Evolutionary conservation across 768 basidiomycete genomes (phyloP), one percentile per base, ranked within the genome.

Genomic region (Mycena filopes): DNA sequence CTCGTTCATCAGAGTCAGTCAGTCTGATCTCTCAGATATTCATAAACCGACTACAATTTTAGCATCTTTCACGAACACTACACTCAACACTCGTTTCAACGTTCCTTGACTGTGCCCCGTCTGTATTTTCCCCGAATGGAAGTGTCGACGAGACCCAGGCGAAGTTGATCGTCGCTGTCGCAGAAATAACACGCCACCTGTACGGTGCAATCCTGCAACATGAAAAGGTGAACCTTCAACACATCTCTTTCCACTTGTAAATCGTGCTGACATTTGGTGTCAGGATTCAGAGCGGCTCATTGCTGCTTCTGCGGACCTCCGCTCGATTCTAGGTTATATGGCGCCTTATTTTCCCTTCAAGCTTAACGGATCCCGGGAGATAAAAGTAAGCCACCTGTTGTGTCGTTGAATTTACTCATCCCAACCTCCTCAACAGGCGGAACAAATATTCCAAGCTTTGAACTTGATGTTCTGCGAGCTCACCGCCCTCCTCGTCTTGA

Each of bases 61-160:
- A 93, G 92, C 86, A 85, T 74, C 80, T 98, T 28, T 87, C 91
- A 60, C 83, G 85, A 55, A 86, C 89, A 16, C 77, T 99, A n/a
- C 87, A 95, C 70, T 84, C 94, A 4, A 89, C 89, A 12, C 80
- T 98, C 13, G 79, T 95, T 2, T 89, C 94, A 23, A 89, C 92
- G 2, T 94, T 95, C 77, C 86, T 99, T 23, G 96, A 99, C 75
- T 87, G 88, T 68, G 94, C 94, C 5, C 94, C 96, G 2, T 74
- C 86, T 16, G 92, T 92, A 2, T 96, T 97, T 77, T 84, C 89
- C 4, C 91, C 93, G 0, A 85, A 83, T 67, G 78, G 78, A n/a
- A 82, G 72, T 31, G 86, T 88, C 2, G 75, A 86, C 15, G 89
- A 89, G 62, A 84, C 83, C 2, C 89, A 92, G 63, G 75, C 88